Evolutionary conservation across 805 yeast genomes (phyloP), one percentile per base, ranked within the genome.

Genomic region (Schwanniomyces occidentalis): DNA sequence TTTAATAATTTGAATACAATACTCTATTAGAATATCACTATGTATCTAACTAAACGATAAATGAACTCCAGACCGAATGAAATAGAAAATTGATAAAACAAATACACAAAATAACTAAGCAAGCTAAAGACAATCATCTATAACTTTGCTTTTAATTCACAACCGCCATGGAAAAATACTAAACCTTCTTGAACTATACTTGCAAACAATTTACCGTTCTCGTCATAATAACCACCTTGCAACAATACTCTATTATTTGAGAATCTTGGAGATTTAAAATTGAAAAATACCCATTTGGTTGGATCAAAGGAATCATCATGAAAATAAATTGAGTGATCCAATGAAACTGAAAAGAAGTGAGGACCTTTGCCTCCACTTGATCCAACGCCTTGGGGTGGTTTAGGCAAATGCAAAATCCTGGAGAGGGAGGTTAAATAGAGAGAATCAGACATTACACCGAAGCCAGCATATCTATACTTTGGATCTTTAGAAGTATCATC

Each of bases 291-390:
- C 69, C 69, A 63, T 6, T 56, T 43, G 9, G 52, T 51, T 6
- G 65, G 65, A 31, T 61, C 61, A 39, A 62, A 61, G 17, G 46
- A 51, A 32, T 56, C 63, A 34, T 63, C 67, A 39, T 63, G 69
- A 41, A 62, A 59, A 35, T 52, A 62, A 6, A 63, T 48, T 5
- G 60, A 48, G 36, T 63, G 69, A 42, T 63, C 69, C 21, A 63
- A 46, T 6, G 63, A 56, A 1, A 61, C 54, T 10, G 58, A 50
- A 27, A 63, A 61, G 35, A 56, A 61, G 38, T 58, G 48, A 9
- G 47, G 43, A 8, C 52, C 54, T 16, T 38, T 41, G 3, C 59
- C 61, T 4, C 61, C 62, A 20, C 44, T 51, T 5, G 39, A 30
- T n/a, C 50, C 46, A 9, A 25, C 26, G 6, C 33, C 41, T 27